Evolutionary conservation across 495 filamentous ascomycete genomes (phyloP), one percentile per base, ranked within the genome.

Genomic region (Corynascus novoguineensis): DNA sequence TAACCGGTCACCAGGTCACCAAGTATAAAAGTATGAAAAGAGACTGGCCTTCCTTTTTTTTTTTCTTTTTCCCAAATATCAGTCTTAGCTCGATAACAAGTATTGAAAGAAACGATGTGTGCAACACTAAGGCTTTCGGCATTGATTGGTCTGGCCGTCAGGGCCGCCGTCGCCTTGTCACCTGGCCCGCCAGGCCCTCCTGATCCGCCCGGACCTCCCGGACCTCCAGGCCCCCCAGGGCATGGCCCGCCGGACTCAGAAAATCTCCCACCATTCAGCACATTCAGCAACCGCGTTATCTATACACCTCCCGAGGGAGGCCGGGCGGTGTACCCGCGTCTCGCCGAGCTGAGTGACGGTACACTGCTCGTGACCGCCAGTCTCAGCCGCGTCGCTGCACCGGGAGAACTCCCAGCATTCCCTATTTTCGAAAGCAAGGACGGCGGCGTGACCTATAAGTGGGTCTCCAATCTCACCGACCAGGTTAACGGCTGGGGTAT

Each of bases 371-470:
- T 82, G n/a, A 88, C 84, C 11, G 84, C 82, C 81, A 81, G 81
- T 61, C 73, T 82, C 31, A 83, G 81, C 11, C 85, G 83, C 77
- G 80, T 83, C 60, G 81, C 83, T 65, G 84, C 84, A 64, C 77
- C 28, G 11, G 46, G 54, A 71, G 5, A 78, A 77, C 1, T 75
- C 79, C n/a, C 81, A 0, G 83, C 82, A 66, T 86, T 86, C 63
- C 85, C 85, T 41, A 79, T 88, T 62, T 88, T 82, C 63, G 72
- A 79, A 50, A 86, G 82, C 40, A 71, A 66, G 25, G 84, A 89
- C 62, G 64, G 71, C 22, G 86, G 86, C 3, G 68, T 74, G 22
- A 83, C 78, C 8, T 90, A 85, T 85, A 76, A 64, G 35, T 74
- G 83, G 64, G 70, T 86, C 50, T 81, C 83, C 15, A 73, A 75